Evolutionary conservation across 345 rosid species (phyloP), one percentile per base, ranked within the genome.

Genomic region (Bruguiera sexangula): DNA sequence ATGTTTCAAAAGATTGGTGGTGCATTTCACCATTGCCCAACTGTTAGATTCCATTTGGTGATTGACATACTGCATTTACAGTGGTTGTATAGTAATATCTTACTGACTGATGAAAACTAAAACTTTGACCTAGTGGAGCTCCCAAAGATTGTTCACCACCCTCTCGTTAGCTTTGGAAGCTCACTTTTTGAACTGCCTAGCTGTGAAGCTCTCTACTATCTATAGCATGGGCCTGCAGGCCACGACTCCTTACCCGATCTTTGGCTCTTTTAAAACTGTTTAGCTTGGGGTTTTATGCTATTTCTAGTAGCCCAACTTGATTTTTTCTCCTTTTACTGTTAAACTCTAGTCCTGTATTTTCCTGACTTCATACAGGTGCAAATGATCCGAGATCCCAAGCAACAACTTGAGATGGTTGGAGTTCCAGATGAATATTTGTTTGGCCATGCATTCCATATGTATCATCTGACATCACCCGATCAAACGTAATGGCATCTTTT

Each of bases 371-470:
- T 62, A 60, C 78, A 94, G 97, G 83, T 92, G 72, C 89, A 88
- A 83, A 80, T 89, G 96, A 86, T 92, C 63, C 82, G 96, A 18
- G 96, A 95, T 70, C 91, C 99, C 66, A 76, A 71, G 69, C 86
- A 84, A 72, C 99, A 95, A 75, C 18, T 84, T 24, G 96, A 90
- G 80, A 87, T 88, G 91, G 93, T 92, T 21, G 97, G 96, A 60
- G 96, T 95, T 76, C 96, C 93, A 0, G 89, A 95, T 73, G 99
- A 95, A 70, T 78, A 84, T 80, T 80, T 95, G 66, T 21, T 85
- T 69, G 96, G 99, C 63, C 99, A 95, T 27, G 99, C 99, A 58
- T 95, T 90, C 79, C 99, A 90, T 79, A 77, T 87, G 79, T 92
- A 90, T 78, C 96, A 87, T 80, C 86, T 95, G 77, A 79, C 93